Base-by-base conservation (phyloP, 2,329 filamentous ascomycete species). In the Fusarium coffeatum region DNA sequence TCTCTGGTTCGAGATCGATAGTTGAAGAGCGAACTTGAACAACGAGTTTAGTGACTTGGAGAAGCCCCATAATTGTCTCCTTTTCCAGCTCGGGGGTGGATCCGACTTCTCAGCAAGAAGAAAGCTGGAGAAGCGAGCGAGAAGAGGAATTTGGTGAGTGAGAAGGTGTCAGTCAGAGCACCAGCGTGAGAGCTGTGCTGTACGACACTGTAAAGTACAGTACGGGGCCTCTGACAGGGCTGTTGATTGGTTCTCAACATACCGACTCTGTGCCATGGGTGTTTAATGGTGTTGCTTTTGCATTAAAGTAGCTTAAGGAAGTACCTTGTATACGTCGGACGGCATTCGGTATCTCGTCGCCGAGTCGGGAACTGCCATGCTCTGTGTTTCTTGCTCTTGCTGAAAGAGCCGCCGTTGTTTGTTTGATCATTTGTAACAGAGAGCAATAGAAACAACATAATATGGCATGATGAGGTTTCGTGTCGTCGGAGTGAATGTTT, bases 171-270 rank as follows among this genome's bases (percentile, higher is more conserved):
- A 46, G 46, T 32, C 32, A 46, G 34, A 34, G 42, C 28, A 60
- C 42, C 18, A 50, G 32, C 23, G 16, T 45, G 45, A 16, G 40
- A 57, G 50, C 66, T 66, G 66, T 43, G 50, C 66, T 66, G 66
- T 43, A 34, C 34, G 20, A 20, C 28, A 43, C 20, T 22, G 49
- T 49, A 46, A 22, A 40, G 40, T 46, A 59, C 40, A 34, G 41
- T 41, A 37, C 22, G 22, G 60, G 20, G 40, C 12, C 25, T 37
- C 15, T 28, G 27, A 28, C 37, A 57, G 41, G 41, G 37, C 34
- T 53, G 27, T 46, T 69, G 53, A 69, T 71, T 71, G 68, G 68
- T 54, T 61, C 68, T 68, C 68, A 71, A 69, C 68, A 65, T 61
- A 55, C 50, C 28, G 48, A 62, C 40, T 51, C 22, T 53, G 65